phyloP scores from a whole-genome alignment of 805 yeast genomes.

The Candida oleophila region DNA sequence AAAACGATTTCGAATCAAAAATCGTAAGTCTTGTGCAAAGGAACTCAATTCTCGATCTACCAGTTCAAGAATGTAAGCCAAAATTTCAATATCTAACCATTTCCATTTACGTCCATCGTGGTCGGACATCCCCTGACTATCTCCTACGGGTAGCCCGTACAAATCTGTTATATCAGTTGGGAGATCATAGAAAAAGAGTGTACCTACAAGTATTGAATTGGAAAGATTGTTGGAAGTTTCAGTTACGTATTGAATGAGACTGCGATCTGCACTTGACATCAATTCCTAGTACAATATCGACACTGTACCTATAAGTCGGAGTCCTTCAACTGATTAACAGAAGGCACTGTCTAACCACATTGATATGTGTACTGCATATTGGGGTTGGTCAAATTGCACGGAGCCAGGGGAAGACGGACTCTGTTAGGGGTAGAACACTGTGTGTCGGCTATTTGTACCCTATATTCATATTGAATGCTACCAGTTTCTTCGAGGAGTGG shows the following conservation, averaged over 20 bases:
- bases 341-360: too few relatives aligned
- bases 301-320: neutral
- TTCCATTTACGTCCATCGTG: conserved; percentile 42
- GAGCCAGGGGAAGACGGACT: too few relatives aligned
- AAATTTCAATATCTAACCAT: conserved; percentile 54
- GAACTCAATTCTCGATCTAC: conserved; percentile 13
- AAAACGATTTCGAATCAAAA: conserved; percentile 41
- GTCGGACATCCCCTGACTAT: neutral
- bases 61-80: conserved; percentile 12
- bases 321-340: neutral
- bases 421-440: too few relatives aligned
- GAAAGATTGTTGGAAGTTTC: conserved; percentile 34
- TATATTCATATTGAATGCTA: too few relatives aligned
- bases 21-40: conserved; percentile 38
- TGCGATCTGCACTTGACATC: neutral
- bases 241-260: neutral
- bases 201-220: conserved; percentile 48
- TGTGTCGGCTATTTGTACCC: too few relatives aligned
- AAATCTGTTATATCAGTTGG: conserved; percentile 40
- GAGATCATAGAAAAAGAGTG: conserved; percentile 39
- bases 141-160: conserved; percentile 21
- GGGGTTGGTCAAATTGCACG: too few relatives aligned
- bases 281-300: neutral
- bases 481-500: too few relatives aligned
- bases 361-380: too few relatives aligned